Conservation (phyloP, 192 early-diverging fungal species). For the Phycomyces blakesleeanus region DNA sequence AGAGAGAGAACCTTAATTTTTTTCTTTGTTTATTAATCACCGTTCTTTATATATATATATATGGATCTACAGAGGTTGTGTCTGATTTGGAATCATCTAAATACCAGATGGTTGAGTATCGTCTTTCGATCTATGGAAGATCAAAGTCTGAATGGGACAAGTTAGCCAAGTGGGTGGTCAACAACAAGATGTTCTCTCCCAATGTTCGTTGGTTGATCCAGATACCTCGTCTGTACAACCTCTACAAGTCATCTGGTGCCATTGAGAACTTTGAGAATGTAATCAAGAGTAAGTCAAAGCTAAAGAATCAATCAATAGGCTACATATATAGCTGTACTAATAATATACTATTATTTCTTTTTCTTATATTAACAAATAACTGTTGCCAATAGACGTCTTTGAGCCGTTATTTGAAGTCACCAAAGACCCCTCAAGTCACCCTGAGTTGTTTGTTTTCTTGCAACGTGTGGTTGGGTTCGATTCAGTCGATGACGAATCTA, state of each 20-base stretch:
- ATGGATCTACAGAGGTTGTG: constrained; percentile 79
- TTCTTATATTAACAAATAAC: background rate
- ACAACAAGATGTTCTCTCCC: constrained; percentile 84
- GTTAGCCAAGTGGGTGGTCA: constrained; percentile 86
- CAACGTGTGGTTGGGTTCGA: constrained; percentile 95
- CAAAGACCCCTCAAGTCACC: constrained; percentile 76
- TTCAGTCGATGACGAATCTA: constrained; percentile 92
- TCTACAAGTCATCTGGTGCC: constrained; percentile 66
- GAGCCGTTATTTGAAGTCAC: constrained; percentile 92
- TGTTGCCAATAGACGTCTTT: constrained; percentile 61
- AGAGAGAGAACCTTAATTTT: too few relatives aligned
- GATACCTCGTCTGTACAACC: constrained; percentile 85
- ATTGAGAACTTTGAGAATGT: constrained; percentile 75
- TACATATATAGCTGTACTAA: too few relatives aligned
- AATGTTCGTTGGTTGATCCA: constrained; percentile 98
- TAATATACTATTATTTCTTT: too few relatives aligned
- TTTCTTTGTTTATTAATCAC: too few relatives aligned
- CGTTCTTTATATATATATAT: too few relatives aligned
- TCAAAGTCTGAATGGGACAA: constrained; percentile 89
- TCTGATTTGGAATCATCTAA: constrained; percentile 89
- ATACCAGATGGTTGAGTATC: constrained; percentile 94
- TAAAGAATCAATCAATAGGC: background rate
- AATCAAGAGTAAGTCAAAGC: constrained; percentile 53
- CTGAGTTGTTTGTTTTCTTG: constrained; percentile 88
- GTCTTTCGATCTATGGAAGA: constrained; percentile 90